Evolutionary conservation across 768 basidiomycete genomes (phyloP), one percentile per base, ranked within the genome.

Genomic region (Suillus subalutaceus): DNA sequence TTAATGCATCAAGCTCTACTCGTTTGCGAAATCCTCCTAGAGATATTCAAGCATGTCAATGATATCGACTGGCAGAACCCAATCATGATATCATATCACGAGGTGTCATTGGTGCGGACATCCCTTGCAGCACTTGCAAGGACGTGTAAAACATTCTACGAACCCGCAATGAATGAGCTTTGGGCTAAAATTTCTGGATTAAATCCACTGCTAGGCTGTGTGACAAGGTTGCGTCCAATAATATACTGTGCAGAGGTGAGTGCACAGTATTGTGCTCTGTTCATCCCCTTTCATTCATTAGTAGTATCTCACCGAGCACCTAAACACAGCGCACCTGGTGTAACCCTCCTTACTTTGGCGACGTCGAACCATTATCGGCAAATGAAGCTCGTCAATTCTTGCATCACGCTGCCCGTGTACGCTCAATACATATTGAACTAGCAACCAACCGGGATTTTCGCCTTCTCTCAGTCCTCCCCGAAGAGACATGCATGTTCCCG

Each of bases 91-190:
- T 18, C 20, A 8, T n/a, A 20, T n/a, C 0, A 12, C 16, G 35
- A 37, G 16, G 16, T 43, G 12, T 35, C 35, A 37, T 35, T 20
- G 10, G 18, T 35, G 32, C 35, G 35, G 35, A n/a, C 10, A 55
- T 26, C 35, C 48, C 52, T 63, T 37, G 35, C n/a, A 10, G 48
- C 35, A 18, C 48, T 55, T 26, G 62, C 62, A 10, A 55, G 16
- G 50, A 55, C 50, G 18, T 63, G 63, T 20, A 63, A 57, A 63
- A 26, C 35, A 15, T 52, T 63, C 35, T 30, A 63, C 38, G 53
- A 38, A 12, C 63, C 23, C 30, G 63, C 63, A 18, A 52, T 56
- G 40, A n/a, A 57, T 38, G 8, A 38, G 23, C 46, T 63, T 26
- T 63, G 52, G 52, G 52, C 43, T 40, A 12, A 18, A 8, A 16